Evolutionary conservation across 805 yeast genomes (phyloP), one percentile per base, ranked within the genome.

Genomic region (Teunomyces panamensis): DNA sequence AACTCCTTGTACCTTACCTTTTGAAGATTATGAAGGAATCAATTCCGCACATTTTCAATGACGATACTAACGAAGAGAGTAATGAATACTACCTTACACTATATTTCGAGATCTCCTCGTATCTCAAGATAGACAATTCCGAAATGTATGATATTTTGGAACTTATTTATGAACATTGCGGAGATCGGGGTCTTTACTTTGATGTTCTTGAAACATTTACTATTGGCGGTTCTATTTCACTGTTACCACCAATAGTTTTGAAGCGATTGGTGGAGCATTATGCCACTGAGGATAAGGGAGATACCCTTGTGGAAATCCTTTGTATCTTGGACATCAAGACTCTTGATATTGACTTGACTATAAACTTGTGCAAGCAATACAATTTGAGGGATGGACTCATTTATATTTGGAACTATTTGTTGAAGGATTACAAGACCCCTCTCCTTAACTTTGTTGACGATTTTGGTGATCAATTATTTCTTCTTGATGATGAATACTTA

Each of bases 321-420:
- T 86, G 96, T 55, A 67, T 80, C 1, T 60, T 92, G 24, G 91
- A 90, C 56, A 73, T 87, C 7, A 56, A 71, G 5, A 77, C 82
- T 9, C 73, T 94, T 44, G 96, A 92, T 59, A 78, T 92, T 32
- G 96, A 92, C 64, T 68, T 84, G 17, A 83, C 96, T 0, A 73
- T 89, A 10, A 73, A 72, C 9, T 65, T 87, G 13, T 85, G 96
- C 60, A 69, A 71, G 34, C 59, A 74, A 50, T 69, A 83, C 54
- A 67, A 77, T 6, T 67, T 91, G 5, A 69, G 73, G 30, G 95
- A 88, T 45, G 78, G 88, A 32, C 67, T 79, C 43, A 75, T 82
- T 0, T 89, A 81, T 60, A 78, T 94, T 14, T 87, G 92, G 87
- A 88, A 82, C 53, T 69, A 68, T 1, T 67, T 89, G 4, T 68